Percentiles rank a stretch among this genome's conserved stretches.
These are phyloP conservation scores for Carex cristatella DNA, from an alignment of 176 grass and related monocot species.

Conservation along the genomic window DNA sequence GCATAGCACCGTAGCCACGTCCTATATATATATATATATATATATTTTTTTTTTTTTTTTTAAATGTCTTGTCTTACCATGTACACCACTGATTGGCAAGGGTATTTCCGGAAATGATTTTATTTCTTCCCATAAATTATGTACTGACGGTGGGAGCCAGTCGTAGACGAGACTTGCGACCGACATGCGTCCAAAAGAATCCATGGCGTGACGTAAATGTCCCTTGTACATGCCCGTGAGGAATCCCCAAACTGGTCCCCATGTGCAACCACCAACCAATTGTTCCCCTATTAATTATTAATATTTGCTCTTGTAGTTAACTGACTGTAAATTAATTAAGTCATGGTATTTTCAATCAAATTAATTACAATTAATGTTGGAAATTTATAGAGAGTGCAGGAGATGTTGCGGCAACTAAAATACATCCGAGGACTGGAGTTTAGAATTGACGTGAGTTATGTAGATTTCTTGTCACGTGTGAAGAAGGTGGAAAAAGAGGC, in stretches of 20 bases:
- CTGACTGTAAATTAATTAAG: too few species aligned
- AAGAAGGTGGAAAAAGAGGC: constrained; percentile 73
- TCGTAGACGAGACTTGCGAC: background rate
- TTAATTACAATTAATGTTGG: too few species aligned
- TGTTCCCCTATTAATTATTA: background rate
- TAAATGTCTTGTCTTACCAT: too few species aligned
- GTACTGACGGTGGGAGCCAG: background rate
- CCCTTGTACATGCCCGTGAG: constrained; percentile 57
- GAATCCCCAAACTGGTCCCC: constrained; percentile 36
- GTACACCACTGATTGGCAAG: background rate
- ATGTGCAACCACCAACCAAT: constrained; percentile 35
- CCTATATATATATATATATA: background rate
- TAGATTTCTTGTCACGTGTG: constrained; percentile 83
- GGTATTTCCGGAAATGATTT: background rate
- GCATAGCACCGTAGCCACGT: too few species aligned
- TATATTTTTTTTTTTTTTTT: too few species aligned
- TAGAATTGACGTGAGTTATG: constrained; percentile 51
- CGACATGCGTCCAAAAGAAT: constrained; percentile 21
- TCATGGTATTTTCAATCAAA: too few species aligned
- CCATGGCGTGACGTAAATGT: constrained; percentile 55
- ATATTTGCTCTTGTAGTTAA: too few species aligned
- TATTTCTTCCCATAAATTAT: background rate
- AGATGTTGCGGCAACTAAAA: constrained; percentile 48
- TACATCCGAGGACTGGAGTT: constrained; percentile 79
- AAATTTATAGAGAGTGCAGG: constrained; percentile 12